phyloP scores from a whole-genome alignment of 1,284 basidiomycete genomes.

The Leccinum solheimii region DNA sequence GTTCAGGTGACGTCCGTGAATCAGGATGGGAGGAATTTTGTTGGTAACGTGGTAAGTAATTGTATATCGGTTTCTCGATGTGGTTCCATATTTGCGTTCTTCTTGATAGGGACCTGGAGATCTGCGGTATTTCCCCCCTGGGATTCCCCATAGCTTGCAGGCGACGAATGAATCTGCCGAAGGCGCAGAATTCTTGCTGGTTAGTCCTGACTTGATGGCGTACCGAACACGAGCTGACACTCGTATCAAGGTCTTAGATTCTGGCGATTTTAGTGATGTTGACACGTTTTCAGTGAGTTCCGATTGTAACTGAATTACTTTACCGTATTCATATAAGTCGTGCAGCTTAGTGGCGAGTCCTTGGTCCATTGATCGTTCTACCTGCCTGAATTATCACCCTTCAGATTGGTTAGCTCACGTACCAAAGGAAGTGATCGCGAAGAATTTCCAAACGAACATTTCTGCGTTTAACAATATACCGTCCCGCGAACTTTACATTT shows the following conservation, averaged over 20 bases:
- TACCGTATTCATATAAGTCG: not conserved
- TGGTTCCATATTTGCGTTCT: constrained; percentile 15
- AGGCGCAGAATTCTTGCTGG: constrained; percentile 56
- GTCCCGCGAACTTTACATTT: constrained; percentile 51
- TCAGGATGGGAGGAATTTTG: constrained; percentile 59
- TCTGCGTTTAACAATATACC: constrained; percentile 49
- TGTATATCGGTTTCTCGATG: not conserved
- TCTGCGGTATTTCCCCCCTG: constrained; percentile 59
- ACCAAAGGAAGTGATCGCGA: constrained; percentile 51
- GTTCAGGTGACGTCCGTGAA: constrained; percentile 66
- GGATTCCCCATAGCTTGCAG: constrained; percentile 44
- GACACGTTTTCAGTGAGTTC: constrained; percentile 47
- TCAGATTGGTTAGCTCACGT: constrained; percentile 51
- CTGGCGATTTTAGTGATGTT: constrained; percentile 53
- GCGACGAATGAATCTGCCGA: constrained; percentile 43
- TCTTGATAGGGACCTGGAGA: constrained; percentile 37
- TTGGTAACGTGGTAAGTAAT: constrained; percentile 52
- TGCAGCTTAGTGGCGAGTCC: constrained; percentile 14
- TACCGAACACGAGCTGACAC: not conserved
- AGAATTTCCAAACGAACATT: constrained; percentile 46
- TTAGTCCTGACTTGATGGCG: not conserved
- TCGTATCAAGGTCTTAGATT: constrained; percentile 43
- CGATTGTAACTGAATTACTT: not conserved
- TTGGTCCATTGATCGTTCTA: constrained; percentile 1
- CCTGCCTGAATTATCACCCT: not conserved